Percentiles rank a stretch among this genome's conserved stretches.
phyloP scores from a whole-genome alignment of 495 filamentous ascomycete genomes.

The Annulohypoxylon bovei region DNA sequence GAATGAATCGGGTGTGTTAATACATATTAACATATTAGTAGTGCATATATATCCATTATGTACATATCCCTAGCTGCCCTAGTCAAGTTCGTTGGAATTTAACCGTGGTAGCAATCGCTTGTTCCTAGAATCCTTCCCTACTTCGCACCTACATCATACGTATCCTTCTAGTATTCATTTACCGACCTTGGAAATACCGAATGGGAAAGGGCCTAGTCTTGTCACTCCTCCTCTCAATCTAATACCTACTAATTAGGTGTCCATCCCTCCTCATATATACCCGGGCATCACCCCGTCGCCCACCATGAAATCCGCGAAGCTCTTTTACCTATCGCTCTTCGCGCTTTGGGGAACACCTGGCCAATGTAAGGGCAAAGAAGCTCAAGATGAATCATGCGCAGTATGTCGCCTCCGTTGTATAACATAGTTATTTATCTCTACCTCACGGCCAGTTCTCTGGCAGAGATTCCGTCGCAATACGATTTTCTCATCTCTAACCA shows the following conservation, averaged over 20 bases:
- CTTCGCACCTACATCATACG: constrained; percentile 13
- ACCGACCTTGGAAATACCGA: constrained; percentile 30
- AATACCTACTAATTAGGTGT: constrained; percentile 35
- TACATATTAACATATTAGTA: not conserved
- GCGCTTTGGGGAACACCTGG: constrained; percentile 69
- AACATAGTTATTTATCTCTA: constrained; percentile 39
- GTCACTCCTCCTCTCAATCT: constrained; percentile 33
- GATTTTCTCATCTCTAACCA: constrained; percentile 50
- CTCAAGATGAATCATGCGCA: constrained; percentile 57
- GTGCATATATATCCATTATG: constrained; percentile 1
- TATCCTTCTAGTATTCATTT: constrained; percentile 20
- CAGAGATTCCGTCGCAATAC: constrained; percentile 34
- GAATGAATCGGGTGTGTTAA: not conserved
- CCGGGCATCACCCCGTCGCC: constrained; percentile 24
- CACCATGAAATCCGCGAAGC: constrained; percentile 71
- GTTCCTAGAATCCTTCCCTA: constrained; percentile 20
- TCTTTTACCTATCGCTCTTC: constrained; percentile 82
- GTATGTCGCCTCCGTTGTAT: constrained; percentile 51
- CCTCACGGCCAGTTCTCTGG: constrained; percentile 38
- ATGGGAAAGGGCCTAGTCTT: constrained; percentile 18
- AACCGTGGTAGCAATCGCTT: constrained; percentile 31
- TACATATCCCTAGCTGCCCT: constrained; percentile 12
- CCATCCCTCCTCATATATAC: constrained; percentile 35
- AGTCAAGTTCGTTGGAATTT: constrained; percentile 28
- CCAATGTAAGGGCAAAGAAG: constrained; percentile 50